phyloP scores from a whole-genome alignment of 805 yeast genomes.

The Lachancea quebecensis region DNA sequence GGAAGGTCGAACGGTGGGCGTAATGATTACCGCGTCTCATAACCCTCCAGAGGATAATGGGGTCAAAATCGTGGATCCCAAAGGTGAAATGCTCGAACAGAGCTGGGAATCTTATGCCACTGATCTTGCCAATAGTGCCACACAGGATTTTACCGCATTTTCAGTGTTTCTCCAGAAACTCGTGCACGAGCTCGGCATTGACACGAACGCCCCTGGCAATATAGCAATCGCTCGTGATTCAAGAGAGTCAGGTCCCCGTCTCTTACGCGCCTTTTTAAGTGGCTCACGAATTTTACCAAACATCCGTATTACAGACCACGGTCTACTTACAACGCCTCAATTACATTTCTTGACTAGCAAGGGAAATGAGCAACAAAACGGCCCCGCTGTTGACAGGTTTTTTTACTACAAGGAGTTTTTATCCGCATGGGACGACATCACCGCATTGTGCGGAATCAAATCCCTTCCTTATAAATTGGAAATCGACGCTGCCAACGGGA shows the following conservation, averaged over 20 bases:
- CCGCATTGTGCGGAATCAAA: conserved; percentile 12
- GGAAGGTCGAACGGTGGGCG: conserved; percentile 71
- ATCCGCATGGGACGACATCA: conserved; percentile 25
- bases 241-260: conserved; percentile 65
- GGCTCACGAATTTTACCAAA: conserved; percentile 58
- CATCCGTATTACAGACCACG: conserved; percentile 47
- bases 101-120: conserved; percentile 85
- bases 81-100: conserved; percentile 81
- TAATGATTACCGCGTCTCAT: conserved; percentile 95
- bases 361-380: conserved; percentile 49
- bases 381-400: conserved; percentile 47
- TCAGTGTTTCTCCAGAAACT: conserved; percentile 10
- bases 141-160: conserved; percentile 42
- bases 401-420: conserved; percentile 60
- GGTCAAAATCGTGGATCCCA: conserved; percentile 88
- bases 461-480: conserved; percentile 36
- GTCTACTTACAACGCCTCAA: conserved; percentile 86
- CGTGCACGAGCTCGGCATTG: conserved; percentile 20
- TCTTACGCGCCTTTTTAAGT: conserved; percentile 37
- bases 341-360: conserved; percentile 79
- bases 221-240: conserved; percentile 82
- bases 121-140: conserved; percentile 56
- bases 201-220: conserved; percentile 43
- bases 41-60: conserved; percentile 92
- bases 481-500: conserved; percentile 95